Evolutionary conservation across 2,329 filamentous ascomycete genomes (phyloP).

Genomic region (Aureobasidium sp.): DNA sequence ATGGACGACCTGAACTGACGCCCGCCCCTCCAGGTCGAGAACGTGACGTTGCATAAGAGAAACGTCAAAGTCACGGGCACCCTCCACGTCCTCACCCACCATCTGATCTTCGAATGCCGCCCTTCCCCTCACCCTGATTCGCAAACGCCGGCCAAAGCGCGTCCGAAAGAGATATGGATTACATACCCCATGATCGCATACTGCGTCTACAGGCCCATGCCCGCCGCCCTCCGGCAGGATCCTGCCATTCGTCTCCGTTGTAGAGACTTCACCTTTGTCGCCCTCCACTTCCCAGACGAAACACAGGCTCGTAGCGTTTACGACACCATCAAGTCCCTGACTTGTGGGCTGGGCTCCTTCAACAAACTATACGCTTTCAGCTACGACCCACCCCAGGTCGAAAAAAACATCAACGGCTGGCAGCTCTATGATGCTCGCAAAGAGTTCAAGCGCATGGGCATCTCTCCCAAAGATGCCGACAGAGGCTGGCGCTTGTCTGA

Average conservation of each 20-base stretch:
- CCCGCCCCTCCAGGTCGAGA: slow-evolving; percentile 43
- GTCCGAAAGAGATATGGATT: slow-evolving; percentile 74
- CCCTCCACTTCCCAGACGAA: slow-evolving; percentile 77
- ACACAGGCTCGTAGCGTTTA: slow-evolving; percentile 74
- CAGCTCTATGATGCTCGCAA: slow-evolving; percentile 73
- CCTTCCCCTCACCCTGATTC: slow-evolving; percentile 30
- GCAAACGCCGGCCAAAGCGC: slow-evolving; percentile 32
- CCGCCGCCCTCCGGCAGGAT: slow-evolving; percentile 59
- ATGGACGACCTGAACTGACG: background rate
- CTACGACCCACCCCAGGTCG: slow-evolving; percentile 59
- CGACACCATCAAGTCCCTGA: slow-evolving; percentile 73
- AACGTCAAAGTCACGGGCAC: slow-evolving; percentile 52
- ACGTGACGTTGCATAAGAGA: slow-evolving; percentile 53
- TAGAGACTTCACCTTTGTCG: slow-evolving; percentile 89
- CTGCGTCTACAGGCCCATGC: slow-evolving; percentile 70
- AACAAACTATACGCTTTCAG: slow-evolving; percentile 89
- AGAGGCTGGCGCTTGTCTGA: slow-evolving; percentile 82
- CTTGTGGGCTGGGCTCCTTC: slow-evolving; percentile 73
- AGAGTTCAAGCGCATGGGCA: slow-evolving; percentile 82
- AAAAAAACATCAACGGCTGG: slow-evolving; percentile 76
- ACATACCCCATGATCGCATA: slow-evolving; percentile 86
- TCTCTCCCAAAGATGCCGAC: slow-evolving; percentile 70
- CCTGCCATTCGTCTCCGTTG: slow-evolving; percentile 83
- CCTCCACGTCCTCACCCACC: slow-evolving; percentile 57
- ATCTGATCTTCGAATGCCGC: slow-evolving; percentile 56